Conservation (phyloP, 2,329 filamentous ascomycete species). For the Rhexocercosporidium sp. region DNA sequence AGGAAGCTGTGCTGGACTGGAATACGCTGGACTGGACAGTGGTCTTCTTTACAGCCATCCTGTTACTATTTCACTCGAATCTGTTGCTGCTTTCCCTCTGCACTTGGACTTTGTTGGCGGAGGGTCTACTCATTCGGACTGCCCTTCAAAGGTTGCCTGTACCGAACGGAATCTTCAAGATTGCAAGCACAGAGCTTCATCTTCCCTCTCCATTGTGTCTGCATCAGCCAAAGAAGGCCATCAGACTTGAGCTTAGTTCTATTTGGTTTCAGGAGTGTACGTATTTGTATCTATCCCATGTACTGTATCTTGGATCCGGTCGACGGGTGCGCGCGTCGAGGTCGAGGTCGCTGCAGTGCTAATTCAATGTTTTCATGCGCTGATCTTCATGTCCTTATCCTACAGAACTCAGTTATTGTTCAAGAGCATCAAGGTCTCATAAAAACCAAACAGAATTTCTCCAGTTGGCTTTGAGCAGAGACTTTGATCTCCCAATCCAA, state of each 20-base stretch:
- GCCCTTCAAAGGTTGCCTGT: constrained; percentile 36
- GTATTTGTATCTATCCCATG: constrained; percentile 46
- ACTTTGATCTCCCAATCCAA: constrained; percentile 23
- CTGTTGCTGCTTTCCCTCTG: constrained; percentile 31
- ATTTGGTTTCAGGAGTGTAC: constrained; percentile 44
- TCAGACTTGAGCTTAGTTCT: constrained; percentile 42
- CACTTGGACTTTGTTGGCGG: constrained; percentile 24
- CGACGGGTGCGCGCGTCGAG: constrained; percentile 26
- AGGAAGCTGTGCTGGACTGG: constrained; percentile 21
- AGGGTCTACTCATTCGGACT: constrained; percentile 29
- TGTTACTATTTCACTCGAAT: constrained; percentile 34
- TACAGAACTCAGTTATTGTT: constrained; percentile 40
- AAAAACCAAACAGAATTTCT: constrained; percentile 37
- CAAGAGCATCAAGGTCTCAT: constrained; percentile 35
- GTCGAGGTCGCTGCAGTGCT: constrained; percentile 19
- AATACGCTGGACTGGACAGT: constrained; percentile 14
- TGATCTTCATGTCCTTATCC: constrained; percentile 39
- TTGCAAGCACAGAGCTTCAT: constrained; percentile 70
- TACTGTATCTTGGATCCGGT: constrained; percentile 40
- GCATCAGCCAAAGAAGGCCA: constrained; percentile 42
- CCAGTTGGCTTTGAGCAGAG: constrained; percentile 22
- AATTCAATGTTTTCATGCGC: constrained; percentile 39
- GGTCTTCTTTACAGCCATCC: constrained; percentile 28
- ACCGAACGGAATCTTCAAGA: constrained; percentile 42
- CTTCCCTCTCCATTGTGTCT: constrained; percentile 52